Evolutionary conservation across 768 basidiomycete genomes (phyloP), one percentile per base, ranked within the genome.

Genomic region (Phlebiopsis gigantea): DNA sequence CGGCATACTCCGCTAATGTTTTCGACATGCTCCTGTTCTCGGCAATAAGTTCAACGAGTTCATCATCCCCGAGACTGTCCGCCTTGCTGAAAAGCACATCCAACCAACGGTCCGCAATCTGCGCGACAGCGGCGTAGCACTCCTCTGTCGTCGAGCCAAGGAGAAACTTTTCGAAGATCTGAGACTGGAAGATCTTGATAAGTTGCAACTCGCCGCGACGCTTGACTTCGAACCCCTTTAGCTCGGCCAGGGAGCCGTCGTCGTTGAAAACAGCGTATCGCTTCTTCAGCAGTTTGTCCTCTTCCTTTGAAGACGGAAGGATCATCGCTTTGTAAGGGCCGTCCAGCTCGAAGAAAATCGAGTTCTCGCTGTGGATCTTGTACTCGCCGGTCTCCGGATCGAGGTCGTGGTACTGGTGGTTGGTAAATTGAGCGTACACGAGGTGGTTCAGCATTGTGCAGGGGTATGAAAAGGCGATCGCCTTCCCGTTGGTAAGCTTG

Each of bases 391-490:
- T 88, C 50, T 87, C 85, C 6, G 82, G 80, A 66, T 98, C 86
- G 21, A 96, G 77, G 63, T 95, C 88, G 69, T 98, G 97, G 69
- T 99, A 99, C 69, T 98, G 96, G 61, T 98, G 83, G 66, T 99
- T 98, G 53, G 97, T 99, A 74, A 98, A 98, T 64, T 87, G 77
- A 31, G 88, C 94, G 65, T 98, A 81, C 42, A 98, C 96, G 60
- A 98, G 86, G 67, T 99, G 97, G 67, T 99, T 99, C 59, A 99
- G 83, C 96, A 99, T 99, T 5, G 95, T 98, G 72, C 97, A 98
- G 0, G 97, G 97, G 67, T 98, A 99, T 19, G 95, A 98, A 64
- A 99, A 86, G 6, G 78, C 76, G 61, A 98, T 84, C 6, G 86
- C 75, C 76, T 98, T 98, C 57, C 97, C 96, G 63, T 81, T 87